A percentile compares a stretch with the other conserved stretches of the same genome.
Evolutionary conservation across 768 basidiomycete species (phyloP).

Genomic region (Termitomyces sp.): DNA sequence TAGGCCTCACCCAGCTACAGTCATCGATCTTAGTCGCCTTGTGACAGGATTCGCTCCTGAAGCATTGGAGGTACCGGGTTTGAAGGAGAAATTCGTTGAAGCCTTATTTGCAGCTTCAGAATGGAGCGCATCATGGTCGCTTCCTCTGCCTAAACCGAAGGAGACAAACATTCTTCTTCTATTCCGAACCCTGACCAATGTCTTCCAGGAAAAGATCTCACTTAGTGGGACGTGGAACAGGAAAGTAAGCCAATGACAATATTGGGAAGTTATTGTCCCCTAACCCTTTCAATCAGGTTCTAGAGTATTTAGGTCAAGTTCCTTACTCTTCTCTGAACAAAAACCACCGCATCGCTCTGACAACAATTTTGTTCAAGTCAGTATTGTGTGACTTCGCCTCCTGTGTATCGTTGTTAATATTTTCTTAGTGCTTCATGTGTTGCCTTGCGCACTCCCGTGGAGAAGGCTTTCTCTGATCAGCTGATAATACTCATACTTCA

Average conservation of each 20-base stretch:
- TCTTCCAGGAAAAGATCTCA: conserved; percentile 55
- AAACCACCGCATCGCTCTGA: conserved; percentile 69
- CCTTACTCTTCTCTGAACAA: conserved; percentile 61
- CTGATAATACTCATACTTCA: conserved; percentile 43
- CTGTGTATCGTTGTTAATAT: not conserved
- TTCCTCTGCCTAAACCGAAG: conserved; percentile 61
- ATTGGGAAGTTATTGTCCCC: not conserved
- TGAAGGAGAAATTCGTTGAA: conserved; percentile 53
- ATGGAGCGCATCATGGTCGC: conserved; percentile 54
- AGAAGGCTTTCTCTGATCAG: conserved; percentile 34
- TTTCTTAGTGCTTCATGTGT: conserved; percentile 63
- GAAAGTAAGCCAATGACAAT: conserved; percentile 37
- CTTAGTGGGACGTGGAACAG: conserved; percentile 49
- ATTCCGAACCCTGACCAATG: conserved; percentile 77
- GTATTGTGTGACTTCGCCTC: conserved; percentile 23
- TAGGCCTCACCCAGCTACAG: conserved; percentile 32
- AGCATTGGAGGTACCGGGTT: conserved; percentile 39
- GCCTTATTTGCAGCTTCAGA: conserved; percentile 67
- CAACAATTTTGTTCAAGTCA: conserved; percentile 88
- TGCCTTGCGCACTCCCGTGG: conserved; percentile 39
- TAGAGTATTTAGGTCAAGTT: conserved; percentile 48
- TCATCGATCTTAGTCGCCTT: conserved; percentile 84
- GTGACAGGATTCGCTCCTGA: conserved; percentile 63
- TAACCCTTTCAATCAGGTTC: conserved; percentile 41
- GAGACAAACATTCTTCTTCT: conserved; percentile 86